These are phyloP conservation scores for Dryas drummondii DNA, from an alignment of 306 rosid genomes.

Conservation along the genomic window DNA sequence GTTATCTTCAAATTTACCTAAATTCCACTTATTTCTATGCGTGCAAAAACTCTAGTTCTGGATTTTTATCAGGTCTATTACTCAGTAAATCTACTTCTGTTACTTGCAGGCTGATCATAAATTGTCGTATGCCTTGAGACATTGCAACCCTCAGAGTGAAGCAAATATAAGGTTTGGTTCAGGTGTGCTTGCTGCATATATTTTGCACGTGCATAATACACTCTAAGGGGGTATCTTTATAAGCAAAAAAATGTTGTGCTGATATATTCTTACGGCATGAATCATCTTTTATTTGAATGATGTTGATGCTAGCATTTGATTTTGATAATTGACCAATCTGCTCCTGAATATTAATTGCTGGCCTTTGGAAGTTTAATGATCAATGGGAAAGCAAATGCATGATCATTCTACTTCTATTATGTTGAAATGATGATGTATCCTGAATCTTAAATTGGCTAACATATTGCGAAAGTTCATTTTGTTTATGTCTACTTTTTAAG, in stretches of 20 bases:
- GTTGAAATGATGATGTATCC: not conserved
- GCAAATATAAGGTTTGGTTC: constrained; percentile 92
- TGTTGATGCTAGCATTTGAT: not conserved
- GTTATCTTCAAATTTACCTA: constrained; percentile 11
- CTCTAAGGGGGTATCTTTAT: constrained; percentile 15
- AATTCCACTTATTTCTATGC: constrained; percentile 6
- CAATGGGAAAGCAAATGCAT: not conserved
- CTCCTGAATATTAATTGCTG: not conserved
- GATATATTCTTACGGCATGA: not conserved
- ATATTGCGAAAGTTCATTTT: not conserved
- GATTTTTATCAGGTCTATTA: constrained; percentile 2
- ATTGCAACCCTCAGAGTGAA: constrained; percentile 76
- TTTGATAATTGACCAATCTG: not conserved
- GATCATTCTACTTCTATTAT: not conserved
- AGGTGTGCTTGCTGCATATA: constrained; percentile 47
- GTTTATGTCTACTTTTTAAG: too few species aligned
- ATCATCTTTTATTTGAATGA: not conserved
- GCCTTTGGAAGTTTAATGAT: not conserved
- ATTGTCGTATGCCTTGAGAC: constrained; percentile 81
- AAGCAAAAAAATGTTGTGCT: not conserved
- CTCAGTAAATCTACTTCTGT: constrained; percentile 25
- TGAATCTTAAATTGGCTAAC: not conserved
- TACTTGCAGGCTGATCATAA: constrained; percentile 88
- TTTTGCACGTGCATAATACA: constrained; percentile 31
- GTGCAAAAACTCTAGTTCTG: constrained; percentile 5